Conservation (phyloP, 129 eudicot genomes). For the Artemisia argyi region DNA sequence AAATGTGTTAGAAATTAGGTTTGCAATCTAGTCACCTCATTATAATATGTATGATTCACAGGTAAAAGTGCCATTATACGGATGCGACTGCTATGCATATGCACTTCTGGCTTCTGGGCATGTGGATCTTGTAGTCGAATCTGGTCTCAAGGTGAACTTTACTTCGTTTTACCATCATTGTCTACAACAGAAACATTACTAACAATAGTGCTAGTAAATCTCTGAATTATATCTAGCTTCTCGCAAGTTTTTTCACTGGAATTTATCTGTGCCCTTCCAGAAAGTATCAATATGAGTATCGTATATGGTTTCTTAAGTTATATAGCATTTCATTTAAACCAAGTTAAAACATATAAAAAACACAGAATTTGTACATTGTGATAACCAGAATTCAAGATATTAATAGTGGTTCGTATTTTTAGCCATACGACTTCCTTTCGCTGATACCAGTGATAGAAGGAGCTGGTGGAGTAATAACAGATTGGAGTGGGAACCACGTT, state of each 20-base stretch:
- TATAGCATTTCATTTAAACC: no score
- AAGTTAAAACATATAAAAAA: background rate
- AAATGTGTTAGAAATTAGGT: background rate
- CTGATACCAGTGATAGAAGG: constrained; percentile 90
- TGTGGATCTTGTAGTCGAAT: constrained; percentile 93
- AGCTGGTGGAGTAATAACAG: constrained; percentile 94
- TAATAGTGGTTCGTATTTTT: constrained; percentile 28
- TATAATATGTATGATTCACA: constrained; percentile 28
- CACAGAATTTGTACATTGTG: background rate
- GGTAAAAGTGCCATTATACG: constrained; percentile 95
- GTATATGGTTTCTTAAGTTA: no score
- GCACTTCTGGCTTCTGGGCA: constrained; percentile 95
- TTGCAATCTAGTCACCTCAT: background rate
- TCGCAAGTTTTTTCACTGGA: no score
- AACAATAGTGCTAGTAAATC: background rate
- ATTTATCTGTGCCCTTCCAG: no score
- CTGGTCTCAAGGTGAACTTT: constrained; percentile 83
- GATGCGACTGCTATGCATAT: constrained; percentile 97
- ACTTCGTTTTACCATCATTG: background rate
- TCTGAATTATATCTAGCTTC: no score
- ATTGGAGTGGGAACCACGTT: constrained; percentile 76
- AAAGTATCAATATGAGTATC: no score
- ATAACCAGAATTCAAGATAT: background rate
- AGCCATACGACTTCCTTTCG: constrained; percentile 95
- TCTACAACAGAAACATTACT: background rate